These are phyloP conservation scores for Coffea canephora DNA, from an alignment of 257 asterid genomes.

Conservation along the genomic window DNA sequence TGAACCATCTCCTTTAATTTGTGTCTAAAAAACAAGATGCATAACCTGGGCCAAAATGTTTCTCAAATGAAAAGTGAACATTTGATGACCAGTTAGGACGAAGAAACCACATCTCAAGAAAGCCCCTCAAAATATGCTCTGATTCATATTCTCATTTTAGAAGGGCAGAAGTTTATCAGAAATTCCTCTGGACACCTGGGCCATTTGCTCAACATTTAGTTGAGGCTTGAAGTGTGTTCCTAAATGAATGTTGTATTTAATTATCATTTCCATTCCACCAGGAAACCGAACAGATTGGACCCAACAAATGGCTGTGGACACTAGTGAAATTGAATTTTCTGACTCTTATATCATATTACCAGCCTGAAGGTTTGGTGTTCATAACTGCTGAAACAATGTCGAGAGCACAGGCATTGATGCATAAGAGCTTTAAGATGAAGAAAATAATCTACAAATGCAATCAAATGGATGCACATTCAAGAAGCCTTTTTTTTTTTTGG, in stretches of 20 bases:
- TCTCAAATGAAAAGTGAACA: neutral
- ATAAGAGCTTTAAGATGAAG: neutral
- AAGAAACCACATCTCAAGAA: neutral
- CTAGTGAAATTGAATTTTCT: neutral
- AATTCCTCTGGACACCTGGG: neutral
- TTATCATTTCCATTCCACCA: neutral
- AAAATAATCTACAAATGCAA: neutral
- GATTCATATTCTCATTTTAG: neutral
- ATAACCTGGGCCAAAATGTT: neutral
- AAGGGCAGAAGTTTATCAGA: too few species aligned
- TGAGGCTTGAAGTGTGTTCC: neutral
- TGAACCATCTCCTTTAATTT: too few species aligned
- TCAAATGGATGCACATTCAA: neutral
- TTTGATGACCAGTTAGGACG: neutral
- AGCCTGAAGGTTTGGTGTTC: neutral
- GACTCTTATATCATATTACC: neutral
- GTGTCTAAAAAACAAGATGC: neutral
- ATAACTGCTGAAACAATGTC: neutral
- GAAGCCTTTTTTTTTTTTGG: neutral
- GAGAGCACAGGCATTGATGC: neutral
- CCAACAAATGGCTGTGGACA: neutral
- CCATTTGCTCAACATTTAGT: too few species aligned
- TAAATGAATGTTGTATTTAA: neutral
- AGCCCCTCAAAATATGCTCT: neutral
- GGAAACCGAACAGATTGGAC: neutral